Evolutionary conservation across 768 basidiomycete species (phyloP), one percentile per base, ranked within the genome.

Genomic region (Pulveroboletus sp.): DNA sequence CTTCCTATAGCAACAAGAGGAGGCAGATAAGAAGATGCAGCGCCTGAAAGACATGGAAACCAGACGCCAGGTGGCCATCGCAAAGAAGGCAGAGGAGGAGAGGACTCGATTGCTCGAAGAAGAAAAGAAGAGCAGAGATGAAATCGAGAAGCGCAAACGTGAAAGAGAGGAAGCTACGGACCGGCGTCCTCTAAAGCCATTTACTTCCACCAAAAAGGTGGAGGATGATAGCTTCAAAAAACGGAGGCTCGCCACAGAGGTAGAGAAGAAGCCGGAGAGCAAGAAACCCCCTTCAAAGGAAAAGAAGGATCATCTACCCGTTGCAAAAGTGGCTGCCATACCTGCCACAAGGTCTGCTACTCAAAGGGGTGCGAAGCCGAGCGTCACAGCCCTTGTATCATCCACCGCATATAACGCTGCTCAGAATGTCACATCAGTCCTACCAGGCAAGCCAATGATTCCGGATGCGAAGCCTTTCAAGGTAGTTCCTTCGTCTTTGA

Each of bases 41-140:
- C 75, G 86, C 26, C 69, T 86, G 51, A 90, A 83, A 57, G 87
- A 92, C 50, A 89, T 89, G 82, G 93, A 94, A 57, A 76, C 77
- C 40, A 77, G 90, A 39, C 82, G 90, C n/a, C 86, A 82, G 60
- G 79, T 71, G 38, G 83, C 78, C 18, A 64, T 76, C 50, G 83
- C 87, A 63, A 77, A 83, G 61, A 93, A 92, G 66, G 84, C 77
- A 1, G 88, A 89, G 43, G 88, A 90, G 59, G 89, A 89, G 65
- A 85, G 79, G 63, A 67, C 72, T 1, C 79, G 78, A 30, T 69
- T 73, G 28, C 66, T 76, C 41, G 86, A 89, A 35, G 80, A 86
- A 55, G 89, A 91, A 52, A 78, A 76, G 55, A 89, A 80, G 67
- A 65, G 75, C 59, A 89, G 80, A 61, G 86, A 87, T 43, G 88